Evolutionary conservation across 2,329 filamentous ascomycete genomes (phyloP).

Genomic region (Penicillium sp.): DNA sequence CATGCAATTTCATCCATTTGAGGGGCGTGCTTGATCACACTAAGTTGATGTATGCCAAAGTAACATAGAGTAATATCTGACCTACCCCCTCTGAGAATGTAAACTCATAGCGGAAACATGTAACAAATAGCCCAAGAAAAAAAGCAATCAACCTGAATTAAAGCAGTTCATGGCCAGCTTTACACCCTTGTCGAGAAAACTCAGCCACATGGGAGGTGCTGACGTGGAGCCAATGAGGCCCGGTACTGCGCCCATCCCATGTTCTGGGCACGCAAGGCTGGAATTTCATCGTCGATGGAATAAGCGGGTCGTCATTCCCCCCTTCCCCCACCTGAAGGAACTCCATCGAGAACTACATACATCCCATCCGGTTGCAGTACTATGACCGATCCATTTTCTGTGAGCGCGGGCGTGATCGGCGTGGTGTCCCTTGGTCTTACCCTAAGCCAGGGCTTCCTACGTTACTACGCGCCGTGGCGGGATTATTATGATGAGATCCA

Average conservation of each 20-base stretch:
- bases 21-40: no score
- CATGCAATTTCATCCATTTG: no score
- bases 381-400: conserved; percentile 4
- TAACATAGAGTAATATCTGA: no score
- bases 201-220: not conserved
- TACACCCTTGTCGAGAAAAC: not conserved
- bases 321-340: not conserved
- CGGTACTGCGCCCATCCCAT: not conserved
- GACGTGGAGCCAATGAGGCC: not conserved
- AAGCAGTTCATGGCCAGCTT: no score
- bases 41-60: no score
- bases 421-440: not conserved
- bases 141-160: no score
- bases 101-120: no score
- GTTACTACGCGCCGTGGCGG: conserved; percentile 2
- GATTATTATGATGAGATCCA: conserved; percentile 2
- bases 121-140: no score
- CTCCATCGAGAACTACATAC: not conserved
- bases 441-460: not conserved
- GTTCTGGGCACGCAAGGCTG: not conserved
- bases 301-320: not conserved
- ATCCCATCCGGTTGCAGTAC: not conserved
- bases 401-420: not conserved
- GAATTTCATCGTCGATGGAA: not conserved
- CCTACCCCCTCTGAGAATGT: no score